Conservation (phyloP, 2,329 filamentous ascomycete genomes). For the Diaporthe sp. region DNA sequence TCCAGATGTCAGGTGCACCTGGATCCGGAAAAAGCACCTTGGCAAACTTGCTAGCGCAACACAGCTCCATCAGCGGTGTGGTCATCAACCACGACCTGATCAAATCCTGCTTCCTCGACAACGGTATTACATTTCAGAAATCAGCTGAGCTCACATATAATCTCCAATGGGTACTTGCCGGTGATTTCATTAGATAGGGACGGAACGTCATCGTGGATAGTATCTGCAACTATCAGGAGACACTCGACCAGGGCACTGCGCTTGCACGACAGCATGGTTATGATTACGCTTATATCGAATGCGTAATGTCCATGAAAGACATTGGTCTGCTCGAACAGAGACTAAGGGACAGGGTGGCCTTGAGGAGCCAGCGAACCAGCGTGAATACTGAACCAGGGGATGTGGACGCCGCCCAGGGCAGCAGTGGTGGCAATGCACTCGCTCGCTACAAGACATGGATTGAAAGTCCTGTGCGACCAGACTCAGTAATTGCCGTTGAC, state of each 20-base stretch:
- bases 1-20: slow-evolving; percentile 11
- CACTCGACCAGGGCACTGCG: background rate
- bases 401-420: background rate
- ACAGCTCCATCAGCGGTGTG: background rate
- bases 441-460: background rate
- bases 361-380: slow-evolving; percentile 5
- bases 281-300: background rate
- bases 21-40: background rate
- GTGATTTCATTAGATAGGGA: background rate
- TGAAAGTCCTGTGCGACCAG: background rate
- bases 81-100: slow-evolving; percentile 18
- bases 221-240: slow-evolving; percentile 10
- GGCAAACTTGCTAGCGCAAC: slow-evolving; percentile 3
- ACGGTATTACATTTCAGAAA: background rate
- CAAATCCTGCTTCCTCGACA: slow-evolving; percentile 7
- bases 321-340: background rate
- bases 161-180: slow-evolving; percentile 1
- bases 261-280: background rate
- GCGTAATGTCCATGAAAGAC: background rate
- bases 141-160: slow-evolving; percentile 10
- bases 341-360: background rate
- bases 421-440: background rate
- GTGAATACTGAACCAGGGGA: background rate
- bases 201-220: slow-evolving; percentile 3
- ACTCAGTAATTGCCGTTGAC: background rate